A percentile compares a stretch with the other conserved stretches of the same genome.
These are phyloP conservation scores for Phytophthora rubi DNA, from an alignment of 352 stramenopile species.

Conservation along the genomic window DNA sequence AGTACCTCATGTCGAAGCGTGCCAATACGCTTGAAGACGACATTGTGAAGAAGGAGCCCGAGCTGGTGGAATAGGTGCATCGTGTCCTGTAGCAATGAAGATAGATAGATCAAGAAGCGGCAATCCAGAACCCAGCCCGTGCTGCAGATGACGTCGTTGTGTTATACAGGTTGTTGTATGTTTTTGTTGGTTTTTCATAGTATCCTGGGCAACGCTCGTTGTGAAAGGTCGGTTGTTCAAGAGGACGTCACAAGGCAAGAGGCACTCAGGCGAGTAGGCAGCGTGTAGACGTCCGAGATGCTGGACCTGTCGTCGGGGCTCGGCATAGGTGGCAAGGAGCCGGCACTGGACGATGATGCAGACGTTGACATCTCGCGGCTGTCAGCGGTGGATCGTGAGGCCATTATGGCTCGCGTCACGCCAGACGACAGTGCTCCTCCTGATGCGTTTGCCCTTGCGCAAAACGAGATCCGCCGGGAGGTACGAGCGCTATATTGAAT, in stretches of 20 bases:
- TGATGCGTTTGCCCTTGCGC: conserved; percentile 73
- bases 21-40: conserved; percentile 47
- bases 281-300: conserved; percentile 28
- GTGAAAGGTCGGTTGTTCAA: conserved; percentile 26
- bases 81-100: conserved; percentile 11
- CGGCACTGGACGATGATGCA: conserved; percentile 64
- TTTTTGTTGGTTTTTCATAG: conserved; percentile 11
- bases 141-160: conserved; percentile 2
- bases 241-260: conserved; percentile 2
- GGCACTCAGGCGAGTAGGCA: neutral
- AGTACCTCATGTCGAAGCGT: conserved; percentile 65
- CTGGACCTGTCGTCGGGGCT: conserved; percentile 48
- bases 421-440: conserved; percentile 70
- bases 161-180: conserved; percentile 10
- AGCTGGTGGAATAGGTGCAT: conserved; percentile 11
- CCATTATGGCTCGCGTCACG: conserved; percentile 71
- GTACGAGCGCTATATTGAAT: conserved; percentile 27
- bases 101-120: conserved; percentile 27
- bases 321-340: conserved; percentile 48
- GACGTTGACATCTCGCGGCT: conserved; percentile 73
- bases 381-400: conserved; percentile 63
- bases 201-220: neutral
- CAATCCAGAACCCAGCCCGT: conserved; percentile 7
- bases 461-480: conserved; percentile 86
- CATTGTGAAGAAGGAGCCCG: conserved; percentile 8